Evolutionary conservation across 352 stramenopile genomes (phyloP).

Genomic region (Phytophthora vignae): DNA sequence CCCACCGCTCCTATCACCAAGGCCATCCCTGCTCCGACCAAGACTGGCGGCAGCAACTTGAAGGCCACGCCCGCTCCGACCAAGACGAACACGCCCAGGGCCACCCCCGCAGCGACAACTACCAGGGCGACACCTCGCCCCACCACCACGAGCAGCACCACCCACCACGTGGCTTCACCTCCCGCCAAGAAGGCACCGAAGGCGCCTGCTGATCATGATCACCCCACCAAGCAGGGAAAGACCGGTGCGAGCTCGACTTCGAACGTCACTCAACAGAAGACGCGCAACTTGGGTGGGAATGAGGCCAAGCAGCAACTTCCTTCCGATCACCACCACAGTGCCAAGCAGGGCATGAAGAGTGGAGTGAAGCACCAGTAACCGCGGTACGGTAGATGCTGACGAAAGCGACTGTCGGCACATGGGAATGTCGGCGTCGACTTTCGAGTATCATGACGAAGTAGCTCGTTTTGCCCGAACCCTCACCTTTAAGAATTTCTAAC

Average conservation of each 20-base stretch:
- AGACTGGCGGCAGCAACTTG: not conserved
- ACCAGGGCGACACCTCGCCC: not conserved
- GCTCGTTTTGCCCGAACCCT: too few species aligned
- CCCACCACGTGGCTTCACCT: not conserved
- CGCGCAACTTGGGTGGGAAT: conserved; percentile 3
- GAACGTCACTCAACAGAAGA: not conserved
- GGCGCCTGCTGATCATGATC: not conserved
- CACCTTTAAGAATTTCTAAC: too few species aligned
- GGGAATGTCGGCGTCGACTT: conserved; percentile 11
- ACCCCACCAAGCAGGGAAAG: conserved; percentile 12
- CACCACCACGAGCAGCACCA: not conserved
- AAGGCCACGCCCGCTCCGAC: conserved; percentile 15
- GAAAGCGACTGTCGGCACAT: conserved; percentile 8
- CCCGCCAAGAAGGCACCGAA: not conserved
- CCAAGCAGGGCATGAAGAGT: not conserved
- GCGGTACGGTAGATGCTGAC: not conserved
- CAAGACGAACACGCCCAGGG: conserved; percentile 8
- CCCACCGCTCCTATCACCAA: not conserved
- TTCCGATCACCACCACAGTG: conserved; percentile 4
- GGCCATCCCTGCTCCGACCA: conserved; percentile 18
- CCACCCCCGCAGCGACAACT: conserved; percentile 14
- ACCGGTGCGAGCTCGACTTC: conserved; percentile 1
- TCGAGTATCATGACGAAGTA: not conserved
- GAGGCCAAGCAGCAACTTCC: conserved; percentile 10
- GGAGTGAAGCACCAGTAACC: conserved; percentile 5